Base-by-base conservation (phyloP, 495 filamentous ascomycete genomes). In the Podospora anserina region DNA sequence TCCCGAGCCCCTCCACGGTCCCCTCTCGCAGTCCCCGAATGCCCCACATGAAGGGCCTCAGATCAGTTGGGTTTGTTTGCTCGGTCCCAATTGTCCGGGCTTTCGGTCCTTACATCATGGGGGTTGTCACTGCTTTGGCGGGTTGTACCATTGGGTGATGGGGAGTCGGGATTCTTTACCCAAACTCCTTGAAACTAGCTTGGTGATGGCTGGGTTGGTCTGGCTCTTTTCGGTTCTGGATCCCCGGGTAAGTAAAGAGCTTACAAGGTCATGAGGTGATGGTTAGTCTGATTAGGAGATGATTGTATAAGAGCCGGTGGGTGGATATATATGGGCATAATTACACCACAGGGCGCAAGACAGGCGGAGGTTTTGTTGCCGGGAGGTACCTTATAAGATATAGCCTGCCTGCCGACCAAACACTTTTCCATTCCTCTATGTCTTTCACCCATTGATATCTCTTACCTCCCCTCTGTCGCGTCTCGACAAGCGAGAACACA, bases 1-100 rank as follows among this genome's bases (percentile, higher is more conserved):
- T 71, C 70, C 70, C 70, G 70, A 68, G 68, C 66, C 66, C 66
- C 63, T 53, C 63, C 70, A 66, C 70, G 69, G 66, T 68, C 66
- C 66, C 66, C 63, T 53, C 63, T 26, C 3, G 55, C 23, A 58
- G 23, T 58, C 16, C n/a, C 55, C 55, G 55, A 58, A 19, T 58
- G 59, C 58, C 61, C 64, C 69, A 54, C 55, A 23, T 23, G 30
- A 30, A 9, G 27, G 27, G 39, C 39, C 55, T 61, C 39, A 13
- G 13, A 13, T 61, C 39, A 13, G 39, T 13, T 11, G 39, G 39
- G 39, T 49, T 11, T 49, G 39, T 13, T 49, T 49, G 7, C 39
- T 11, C 39, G 39, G 39, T 49, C 39, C 39, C 39, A 49, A 49
- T 49, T 11, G 7, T 11, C 39, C 39, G 39, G 39, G 30, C 4